Evolutionary conservation across 2,329 filamentous ascomycete species (phyloP), one percentile per base, ranked within the genome.

Genomic region (Hypoxylon rubiginosum): DNA sequence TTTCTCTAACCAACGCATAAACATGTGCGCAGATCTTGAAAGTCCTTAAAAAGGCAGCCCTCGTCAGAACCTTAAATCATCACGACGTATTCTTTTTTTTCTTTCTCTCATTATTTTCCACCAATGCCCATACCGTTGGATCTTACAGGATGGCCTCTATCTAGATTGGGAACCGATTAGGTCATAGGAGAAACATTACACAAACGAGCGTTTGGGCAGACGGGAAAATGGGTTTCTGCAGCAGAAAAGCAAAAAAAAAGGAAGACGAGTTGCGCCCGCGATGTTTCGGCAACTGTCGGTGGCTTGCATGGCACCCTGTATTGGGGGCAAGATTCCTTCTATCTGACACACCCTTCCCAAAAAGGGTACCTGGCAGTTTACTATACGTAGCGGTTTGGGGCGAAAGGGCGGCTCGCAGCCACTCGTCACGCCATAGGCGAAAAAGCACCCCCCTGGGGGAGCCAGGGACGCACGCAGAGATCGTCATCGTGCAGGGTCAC

Each of bases 401-500:
- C 9, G 8, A 13, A 15, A 36, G 15, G 45, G 56, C 64, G 60
- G 58, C 53, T 62, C 34, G 51, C 34, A 56, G 55, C 49, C 62
- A 62, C 46, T 64, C 43, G 53, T 68, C 58, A 66, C 59, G 56
- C 62, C 58, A 59, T 53, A 45, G 55, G 41, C 11, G 30, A 46
- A n/a, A n/a, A n/a, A n/a, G n/a, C n/a, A n/a, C n/a, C 1, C 30
- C 30, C 34, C 6, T 34, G 7, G 34, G 55, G 54, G 39, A 36
- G 54, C 21, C 34, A 53, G 24, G 24, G 28, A 13, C 19, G 26
- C 17, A 51, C 48, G 67, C 49, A 53, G 46, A 60, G 67, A 69
- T 69, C 67, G 67, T 69, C 67, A 69, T 67, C 67, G 64, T 67
- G 67, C 64, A 67, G 58, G 19, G 8, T 17, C 51, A 19, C 19